Conservation (phyloP, 345 rosid species). For the Salix purpurea region DNA sequence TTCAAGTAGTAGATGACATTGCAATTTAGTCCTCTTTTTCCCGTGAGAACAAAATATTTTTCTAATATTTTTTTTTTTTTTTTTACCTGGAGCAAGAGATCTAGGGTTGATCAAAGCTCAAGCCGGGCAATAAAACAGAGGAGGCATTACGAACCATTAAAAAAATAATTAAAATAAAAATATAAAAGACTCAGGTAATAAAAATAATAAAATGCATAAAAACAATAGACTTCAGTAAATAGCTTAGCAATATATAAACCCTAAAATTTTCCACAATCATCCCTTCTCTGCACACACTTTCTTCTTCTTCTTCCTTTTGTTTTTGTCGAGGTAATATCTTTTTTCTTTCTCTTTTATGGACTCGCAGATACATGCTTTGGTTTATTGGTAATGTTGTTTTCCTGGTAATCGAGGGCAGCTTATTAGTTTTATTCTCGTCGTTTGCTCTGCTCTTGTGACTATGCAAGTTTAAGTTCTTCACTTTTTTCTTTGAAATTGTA, state of each 20-base stretch:
- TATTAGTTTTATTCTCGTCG: not conserved
- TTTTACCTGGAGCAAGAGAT: too few relatives aligned
- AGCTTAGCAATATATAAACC: not conserved
- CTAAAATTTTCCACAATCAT: not conserved
- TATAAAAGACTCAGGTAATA: too few relatives aligned
- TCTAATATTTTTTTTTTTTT: too few relatives aligned
- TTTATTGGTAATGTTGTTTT: not conserved
- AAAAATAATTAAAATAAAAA: too few relatives aligned
- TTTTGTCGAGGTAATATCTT: not conserved
- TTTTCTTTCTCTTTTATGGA: not conserved
- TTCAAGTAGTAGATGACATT: too few relatives aligned
- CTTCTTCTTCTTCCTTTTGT: not conserved
- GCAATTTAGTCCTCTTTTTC: too few relatives aligned
- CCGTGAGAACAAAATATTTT: too few relatives aligned
- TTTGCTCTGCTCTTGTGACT: not conserved
- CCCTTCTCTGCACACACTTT: not conserved
- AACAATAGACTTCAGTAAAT: not conserved
- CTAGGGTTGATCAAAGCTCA: not conserved
- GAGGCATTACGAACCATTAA: not conserved
- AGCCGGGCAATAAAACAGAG: not conserved
- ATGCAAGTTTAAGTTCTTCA: not conserved
- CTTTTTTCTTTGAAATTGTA: not conserved
- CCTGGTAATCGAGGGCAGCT: not conserved
- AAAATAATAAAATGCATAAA: too few relatives aligned
- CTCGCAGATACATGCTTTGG: not conserved